Percentiles rank a stretch among this genome's conserved stretches.
These are phyloP conservation scores for Rhexocercosporidium sp. DNA, from an alignment of 2,329 filamentous ascomycete species.

Conservation along the genomic window DNA sequence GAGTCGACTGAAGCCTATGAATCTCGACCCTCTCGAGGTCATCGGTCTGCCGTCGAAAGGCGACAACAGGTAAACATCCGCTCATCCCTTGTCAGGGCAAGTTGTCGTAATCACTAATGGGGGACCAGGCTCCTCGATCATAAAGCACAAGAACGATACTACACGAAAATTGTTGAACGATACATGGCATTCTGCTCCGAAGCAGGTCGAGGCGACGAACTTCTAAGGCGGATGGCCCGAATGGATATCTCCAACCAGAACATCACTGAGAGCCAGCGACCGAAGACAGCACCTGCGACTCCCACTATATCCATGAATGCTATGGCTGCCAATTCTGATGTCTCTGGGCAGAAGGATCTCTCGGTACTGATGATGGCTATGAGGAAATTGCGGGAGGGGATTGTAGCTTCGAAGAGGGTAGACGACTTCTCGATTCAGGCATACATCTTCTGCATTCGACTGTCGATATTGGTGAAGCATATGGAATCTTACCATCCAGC, in stretches of 20 bases:
- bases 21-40: constrained; percentile 76
- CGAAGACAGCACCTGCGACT: constrained; percentile 14
- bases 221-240: constrained; percentile 76
- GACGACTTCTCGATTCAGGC: constrained; percentile 86
- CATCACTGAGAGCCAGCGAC: constrained; percentile 30
- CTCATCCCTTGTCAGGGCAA: constrained; percentile 1
- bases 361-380: constrained; percentile 80
- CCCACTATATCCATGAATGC: constrained; percentile 16
- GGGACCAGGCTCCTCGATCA: constrained; percentile 67
- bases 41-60: constrained; percentile 91
- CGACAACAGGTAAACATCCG: constrained; percentile 70
- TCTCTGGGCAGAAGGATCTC: constrained; percentile 58
- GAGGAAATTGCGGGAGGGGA: constrained; percentile 88
- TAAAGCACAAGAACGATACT: constrained; percentile 84
- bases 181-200: constrained; percentile 90
- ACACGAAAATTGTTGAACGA: constrained; percentile 83
- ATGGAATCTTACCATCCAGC: constrained; percentile 91
- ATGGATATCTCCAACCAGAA: constrained; percentile 42
- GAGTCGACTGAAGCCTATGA: constrained; percentile 74
- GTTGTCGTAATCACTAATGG: not conserved
- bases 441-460: constrained; percentile 89
- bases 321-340: constrained; percentile 25
- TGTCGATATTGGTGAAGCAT: constrained; percentile 80
- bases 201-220: constrained; percentile 70
- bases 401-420: constrained; percentile 76